Base-by-base conservation (phyloP, 495 filamentous ascomycete species). In the Aspergillus affinis region DNA sequence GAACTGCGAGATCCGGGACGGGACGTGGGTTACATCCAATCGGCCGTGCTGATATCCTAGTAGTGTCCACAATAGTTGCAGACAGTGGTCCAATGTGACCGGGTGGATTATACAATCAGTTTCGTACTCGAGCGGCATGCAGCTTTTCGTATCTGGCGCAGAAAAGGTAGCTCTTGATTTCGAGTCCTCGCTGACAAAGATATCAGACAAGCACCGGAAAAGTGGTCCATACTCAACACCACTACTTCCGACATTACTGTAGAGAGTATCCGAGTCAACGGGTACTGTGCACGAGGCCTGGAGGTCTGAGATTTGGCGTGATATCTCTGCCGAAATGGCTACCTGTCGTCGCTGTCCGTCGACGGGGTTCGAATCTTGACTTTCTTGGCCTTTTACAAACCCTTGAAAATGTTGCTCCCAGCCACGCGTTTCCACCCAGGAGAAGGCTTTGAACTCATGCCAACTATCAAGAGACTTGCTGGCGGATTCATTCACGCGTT, bases 91-190 rank as follows among this genome's bases (percentile, higher is more conserved):
- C 6, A 83, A 57, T 0, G 75, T 68, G 0, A 77, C 69, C 9
- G 82, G 80, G 48, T 83, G 81, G 0, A 78, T 54, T 41, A 81
- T 65, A 57, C 69, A 79, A 0, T 70, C 62, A 0, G 73, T 76
- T 59, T 84, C 78, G 46, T 75, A 68, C 27, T 63, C 64, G 52
- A 76, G 29, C 0, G 82, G 82, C 81, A 85, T 85, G 20, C 65
- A 69, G 9, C 70, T 55, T 5, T 64, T 73, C 9, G 80, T 82
- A 47, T 85, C 77, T 1, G 75, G 74, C 17, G 78, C 65, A 12
- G 59, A n/a, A n/a, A 77, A 65, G 7, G 65, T 70, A 0, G 72
- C 79, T 8, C 69, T 68, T 29, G 69, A 65, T 44, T 61, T 48
- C 12, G 51, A 17, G 18, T 55, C 36, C 5, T 48, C 47, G 58